Evolutionary conservation across 2,329 filamentous ascomycete genomes (phyloP).

Genomic region (Aureobasidium sp.): DNA sequence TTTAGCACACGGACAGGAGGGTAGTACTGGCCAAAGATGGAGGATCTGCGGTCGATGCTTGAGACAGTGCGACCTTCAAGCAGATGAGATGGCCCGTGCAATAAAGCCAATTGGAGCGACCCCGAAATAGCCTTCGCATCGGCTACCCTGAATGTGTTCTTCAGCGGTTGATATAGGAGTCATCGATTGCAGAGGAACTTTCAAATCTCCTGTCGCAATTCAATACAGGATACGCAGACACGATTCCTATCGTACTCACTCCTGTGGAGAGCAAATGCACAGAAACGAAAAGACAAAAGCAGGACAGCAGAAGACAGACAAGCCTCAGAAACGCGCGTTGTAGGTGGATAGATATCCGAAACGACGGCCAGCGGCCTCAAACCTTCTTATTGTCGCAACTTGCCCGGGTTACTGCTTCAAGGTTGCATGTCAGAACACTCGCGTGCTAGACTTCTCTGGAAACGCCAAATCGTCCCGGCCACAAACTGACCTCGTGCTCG

Average conservation of each 20-base stretch:
- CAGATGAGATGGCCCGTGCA: constrained; percentile 12
- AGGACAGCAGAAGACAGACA: neutral
- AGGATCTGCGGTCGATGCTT: neutral
- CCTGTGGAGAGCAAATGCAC: neutral
- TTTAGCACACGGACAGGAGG: too few relatives aligned
- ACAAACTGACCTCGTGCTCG: neutral
- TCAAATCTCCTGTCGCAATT: neutral
- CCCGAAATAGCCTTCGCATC: neutral
- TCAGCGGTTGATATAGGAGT: neutral
- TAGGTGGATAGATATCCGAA: constrained; percentile 4
- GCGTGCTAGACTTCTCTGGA: neutral
- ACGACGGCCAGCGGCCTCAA: neutral
- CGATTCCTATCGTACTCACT: neutral
- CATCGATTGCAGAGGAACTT: neutral
- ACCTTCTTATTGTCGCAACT: neutral
- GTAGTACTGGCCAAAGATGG: neutral
- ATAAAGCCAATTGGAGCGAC: neutral
- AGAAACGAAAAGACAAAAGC: neutral
- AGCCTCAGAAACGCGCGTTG: neutral
- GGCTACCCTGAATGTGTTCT: neutral
- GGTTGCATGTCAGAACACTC: neutral
- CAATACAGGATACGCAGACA: neutral
- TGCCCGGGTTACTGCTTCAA: neutral
- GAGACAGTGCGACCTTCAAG: constrained; percentile 1
- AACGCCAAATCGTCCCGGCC: neutral